Conservation (phyloP, 208 protist species). For the Crithidia acanthocephali region DNA sequence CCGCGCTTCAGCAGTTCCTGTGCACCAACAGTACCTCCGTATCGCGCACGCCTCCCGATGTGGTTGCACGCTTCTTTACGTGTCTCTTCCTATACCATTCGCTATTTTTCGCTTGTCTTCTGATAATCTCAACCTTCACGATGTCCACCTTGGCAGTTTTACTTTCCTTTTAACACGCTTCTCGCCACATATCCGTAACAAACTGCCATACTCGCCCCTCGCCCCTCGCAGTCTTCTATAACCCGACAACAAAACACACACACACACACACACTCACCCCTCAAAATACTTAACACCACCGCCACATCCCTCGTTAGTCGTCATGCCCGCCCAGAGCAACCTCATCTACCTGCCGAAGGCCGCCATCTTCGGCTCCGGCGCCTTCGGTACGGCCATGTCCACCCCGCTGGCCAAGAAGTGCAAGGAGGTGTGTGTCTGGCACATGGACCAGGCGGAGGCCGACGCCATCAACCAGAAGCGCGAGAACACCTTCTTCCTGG, state of each 20-base stretch:
- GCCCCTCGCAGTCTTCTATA: not conserved
- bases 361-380: slow-evolving; percentile 81
- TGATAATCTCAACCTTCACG: too few species aligned
- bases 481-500: slow-evolving; percentile 85
- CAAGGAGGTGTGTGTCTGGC: slow-evolving; percentile 73
- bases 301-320: too few species aligned
- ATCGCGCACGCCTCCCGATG: too few species aligned
- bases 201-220: not conserved
- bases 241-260: not conserved
- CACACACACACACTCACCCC: not conserved
- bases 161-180: too few species aligned
- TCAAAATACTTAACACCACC: not conserved
- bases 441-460: slow-evolving; percentile 70
- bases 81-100: too few species aligned
- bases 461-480: slow-evolving; percentile 64
- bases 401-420: slow-evolving; percentile 74
- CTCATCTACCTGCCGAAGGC: slow-evolving; percentile 64
- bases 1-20: too few species aligned
- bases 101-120: too few species aligned
- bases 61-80: too few species aligned
- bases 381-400: slow-evolving; percentile 84
- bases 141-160: too few species aligned
- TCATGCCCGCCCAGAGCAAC: slow-evolving; percentile 22
- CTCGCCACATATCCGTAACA: not conserved
- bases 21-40: too few species aligned